Evolutionary conservation across 2,329 filamentous ascomycete species (phyloP).

Genomic region (Dactylonectria macrodidyma): DNA sequence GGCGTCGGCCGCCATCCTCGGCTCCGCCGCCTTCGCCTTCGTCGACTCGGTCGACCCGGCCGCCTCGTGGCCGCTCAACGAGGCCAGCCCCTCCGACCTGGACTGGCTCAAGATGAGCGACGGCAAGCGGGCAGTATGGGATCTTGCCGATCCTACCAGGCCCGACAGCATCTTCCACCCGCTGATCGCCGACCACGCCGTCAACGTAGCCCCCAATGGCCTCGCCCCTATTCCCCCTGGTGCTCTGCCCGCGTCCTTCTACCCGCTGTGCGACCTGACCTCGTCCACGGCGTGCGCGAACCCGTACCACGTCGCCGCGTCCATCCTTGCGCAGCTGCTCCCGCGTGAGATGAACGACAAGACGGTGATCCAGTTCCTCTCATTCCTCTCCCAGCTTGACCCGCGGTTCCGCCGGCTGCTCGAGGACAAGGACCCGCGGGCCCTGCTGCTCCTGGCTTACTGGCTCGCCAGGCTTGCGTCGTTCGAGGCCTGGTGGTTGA

Average conservation of each 20-base stretch:
- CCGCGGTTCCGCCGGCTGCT: constrained; percentile 62
- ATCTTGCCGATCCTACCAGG: constrained; percentile 63
- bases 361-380: constrained; percentile 61
- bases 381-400: constrained; percentile 63
- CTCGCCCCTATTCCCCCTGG: constrained; percentile 24
- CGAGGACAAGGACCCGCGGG: constrained; percentile 64
- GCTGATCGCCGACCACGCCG: constrained; percentile 36
- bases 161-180: constrained; percentile 62
- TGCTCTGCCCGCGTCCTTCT: constrained; percentile 52
- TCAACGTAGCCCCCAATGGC: constrained; percentile 27
- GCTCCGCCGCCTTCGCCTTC: constrained; percentile 61
- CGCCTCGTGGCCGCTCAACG: constrained; percentile 70
- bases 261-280: constrained; percentile 47
- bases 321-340: constrained; percentile 57
- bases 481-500: constrained; percentile 63
- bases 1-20: constrained; percentile 63
- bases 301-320: constrained; percentile 53
- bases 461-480: constrained; percentile 68
- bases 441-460: constrained; percentile 68
- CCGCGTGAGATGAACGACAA: constrained; percentile 53
- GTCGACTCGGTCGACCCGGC: constrained; percentile 59
- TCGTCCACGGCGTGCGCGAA: constrained; percentile 43
- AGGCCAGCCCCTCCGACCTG: constrained; percentile 59
- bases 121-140: constrained; percentile 69
- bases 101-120: constrained; percentile 72